Percentiles rank a stretch among this genome's conserved stretches.
These are phyloP conservation scores for Trichoderma cornu-damae DNA, from an alignment of 2,329 filamentous ascomycete genomes.

Conservation along the genomic window DNA sequence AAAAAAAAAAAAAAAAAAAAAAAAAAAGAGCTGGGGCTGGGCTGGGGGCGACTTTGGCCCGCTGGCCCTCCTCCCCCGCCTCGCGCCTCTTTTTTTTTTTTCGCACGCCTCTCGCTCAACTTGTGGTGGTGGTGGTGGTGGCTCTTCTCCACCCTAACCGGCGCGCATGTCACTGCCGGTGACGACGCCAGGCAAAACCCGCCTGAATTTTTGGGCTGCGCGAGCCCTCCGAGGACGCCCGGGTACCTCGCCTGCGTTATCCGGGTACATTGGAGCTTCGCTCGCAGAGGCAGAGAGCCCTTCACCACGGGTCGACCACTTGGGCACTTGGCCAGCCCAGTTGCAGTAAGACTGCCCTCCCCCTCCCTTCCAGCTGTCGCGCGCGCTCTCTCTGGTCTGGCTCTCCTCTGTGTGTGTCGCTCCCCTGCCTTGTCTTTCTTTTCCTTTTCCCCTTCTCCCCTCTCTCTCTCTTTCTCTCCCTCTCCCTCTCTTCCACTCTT, in stretches of 20 bases:
- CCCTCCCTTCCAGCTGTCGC: conserved; percentile 11
- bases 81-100: neutral
- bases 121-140: too few relatives aligned
- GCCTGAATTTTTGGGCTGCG: conserved; percentile 2
- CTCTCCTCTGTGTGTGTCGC: conserved; percentile 8
- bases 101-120: neutral
- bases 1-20: too few relatives aligned
- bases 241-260: conserved; percentile 14
- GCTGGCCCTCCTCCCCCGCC: neutral
- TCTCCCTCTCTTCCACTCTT: conserved; percentile 17
- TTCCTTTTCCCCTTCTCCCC: conserved; percentile 17
- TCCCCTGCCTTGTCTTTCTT: conserved; percentile 14
- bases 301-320: too few relatives aligned
- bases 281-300: neutral
- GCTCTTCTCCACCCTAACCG: conserved; percentile 15
- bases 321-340: conserved; percentile 15
- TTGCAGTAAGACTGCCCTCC: conserved; percentile 18
- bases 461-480: conserved; percentile 17
- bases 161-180: conserved; percentile 4
- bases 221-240: neutral
- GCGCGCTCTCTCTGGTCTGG: conserved; percentile 3
- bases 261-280: neutral
- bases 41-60: neutral
- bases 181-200: conserved; percentile 1
- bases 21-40: neutral